These are phyloP conservation scores for Cladosporium velox DNA, from an alignment of 2,329 filamentous ascomycete genomes.

Conservation along the genomic window DNA sequence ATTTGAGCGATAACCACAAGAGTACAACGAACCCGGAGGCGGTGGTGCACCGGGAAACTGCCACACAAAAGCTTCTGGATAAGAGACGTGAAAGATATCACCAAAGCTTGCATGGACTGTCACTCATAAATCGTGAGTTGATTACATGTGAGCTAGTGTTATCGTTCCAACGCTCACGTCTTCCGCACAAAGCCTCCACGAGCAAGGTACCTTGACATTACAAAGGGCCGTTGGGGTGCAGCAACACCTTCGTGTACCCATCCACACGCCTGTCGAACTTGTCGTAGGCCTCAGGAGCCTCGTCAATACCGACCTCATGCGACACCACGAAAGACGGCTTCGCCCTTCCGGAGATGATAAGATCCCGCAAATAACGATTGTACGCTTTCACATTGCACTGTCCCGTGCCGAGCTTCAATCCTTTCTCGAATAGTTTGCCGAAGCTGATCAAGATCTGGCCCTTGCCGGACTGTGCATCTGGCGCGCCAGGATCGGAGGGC, in stretches of 20 bases:
- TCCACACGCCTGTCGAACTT: slow-evolving; percentile 68
- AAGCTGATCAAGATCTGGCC: slow-evolving; percentile 66
- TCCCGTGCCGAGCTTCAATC: slow-evolving; percentile 61
- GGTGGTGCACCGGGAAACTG: not conserved
- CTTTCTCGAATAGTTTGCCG: slow-evolving; percentile 70
- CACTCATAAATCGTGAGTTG: not conserved
- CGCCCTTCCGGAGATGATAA: slow-evolving; percentile 65
- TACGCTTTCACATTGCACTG: slow-evolving; percentile 71
- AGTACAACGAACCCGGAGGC: not conserved
- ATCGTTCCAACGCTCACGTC: not conserved
- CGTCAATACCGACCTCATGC: slow-evolving; percentile 64
- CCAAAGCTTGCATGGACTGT: not conserved
- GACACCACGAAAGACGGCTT: slow-evolving; percentile 68
- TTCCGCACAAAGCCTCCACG: not conserved
- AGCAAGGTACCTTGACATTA: not conserved
- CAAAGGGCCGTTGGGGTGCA: slow-evolving; percentile 63
- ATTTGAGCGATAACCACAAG: not conserved
- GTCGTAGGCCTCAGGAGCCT: slow-evolving; percentile 59
- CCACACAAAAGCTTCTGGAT: not conserved
- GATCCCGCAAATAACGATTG: slow-evolving; percentile 65
- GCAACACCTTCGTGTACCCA: slow-evolving; percentile 68
- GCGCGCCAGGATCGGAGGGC: slow-evolving; percentile 62
- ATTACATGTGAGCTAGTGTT: not conserved
- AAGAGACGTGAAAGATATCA: not conserved
- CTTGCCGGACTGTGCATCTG: slow-evolving; percentile 61